Conservation (phyloP, 495 filamentous ascomycete genomes). For the Haplographium delicatum region DNA sequence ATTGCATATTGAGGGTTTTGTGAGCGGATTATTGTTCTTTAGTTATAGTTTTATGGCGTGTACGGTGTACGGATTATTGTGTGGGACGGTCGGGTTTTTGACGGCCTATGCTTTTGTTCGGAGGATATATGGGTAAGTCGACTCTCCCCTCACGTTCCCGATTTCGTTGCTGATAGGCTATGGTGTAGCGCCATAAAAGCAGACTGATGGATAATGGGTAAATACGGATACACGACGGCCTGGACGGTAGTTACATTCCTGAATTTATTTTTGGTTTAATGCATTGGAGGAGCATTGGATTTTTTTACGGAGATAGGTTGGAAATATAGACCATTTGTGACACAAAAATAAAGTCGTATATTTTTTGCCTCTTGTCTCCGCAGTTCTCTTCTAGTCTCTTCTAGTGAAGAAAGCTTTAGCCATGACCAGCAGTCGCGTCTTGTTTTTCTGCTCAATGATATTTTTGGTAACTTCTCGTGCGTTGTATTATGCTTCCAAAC, state of each 20-base stretch:
- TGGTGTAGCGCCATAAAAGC: slow-evolving; percentile 16
- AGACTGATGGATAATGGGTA: slow-evolving; percentile 7
- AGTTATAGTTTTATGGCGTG: slow-evolving; percentile 77
- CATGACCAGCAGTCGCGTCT: too few species aligned
- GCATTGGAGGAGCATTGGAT: neutral
- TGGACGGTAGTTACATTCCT: too few species aligned
- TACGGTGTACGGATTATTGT: slow-evolving; percentile 75
- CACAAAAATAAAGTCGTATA: too few species aligned
- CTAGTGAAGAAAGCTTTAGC: too few species aligned
- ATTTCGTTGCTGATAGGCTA: neutral
- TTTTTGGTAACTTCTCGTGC: too few species aligned
- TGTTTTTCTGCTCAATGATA: too few species aligned
- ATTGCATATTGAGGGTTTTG: slow-evolving; percentile 77
- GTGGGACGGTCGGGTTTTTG: slow-evolving; percentile 84
- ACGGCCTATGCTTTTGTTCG: slow-evolving; percentile 84
- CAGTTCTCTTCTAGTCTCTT: too few species aligned
- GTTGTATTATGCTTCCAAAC: too few species aligned
- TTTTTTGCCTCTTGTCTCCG: too few species aligned
- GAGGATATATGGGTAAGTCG: slow-evolving; percentile 75
- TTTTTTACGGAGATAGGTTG: neutral
- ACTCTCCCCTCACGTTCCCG: neutral
- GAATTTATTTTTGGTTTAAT: neutral
- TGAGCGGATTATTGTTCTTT: slow-evolving; percentile 81
- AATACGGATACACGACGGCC: too few species aligned
- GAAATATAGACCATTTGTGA: too few species aligned